phyloP scores from a whole-genome alignment of 345 rosid species.

The Salix brachista region DNA sequence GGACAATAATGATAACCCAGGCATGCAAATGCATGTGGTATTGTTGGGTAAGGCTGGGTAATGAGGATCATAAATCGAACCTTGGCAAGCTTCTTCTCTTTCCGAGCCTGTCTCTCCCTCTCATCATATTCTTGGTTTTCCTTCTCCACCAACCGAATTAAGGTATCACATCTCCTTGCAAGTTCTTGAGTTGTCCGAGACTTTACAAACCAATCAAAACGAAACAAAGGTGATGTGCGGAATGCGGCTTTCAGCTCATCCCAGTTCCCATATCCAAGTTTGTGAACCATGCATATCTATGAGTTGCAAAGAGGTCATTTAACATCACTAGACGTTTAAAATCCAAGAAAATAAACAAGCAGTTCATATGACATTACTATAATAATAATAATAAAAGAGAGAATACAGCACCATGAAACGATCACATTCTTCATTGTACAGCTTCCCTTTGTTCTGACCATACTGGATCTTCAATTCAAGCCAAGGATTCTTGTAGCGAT shows the following conservation, averaged over 20 bases:
- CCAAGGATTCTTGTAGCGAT: slow-evolving; percentile 98
- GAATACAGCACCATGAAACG: slow-evolving; percentile 68
- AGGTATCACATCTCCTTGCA: slow-evolving; percentile 93
- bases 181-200: slow-evolving; percentile 93
- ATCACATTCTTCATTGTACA: slow-evolving; percentile 96
- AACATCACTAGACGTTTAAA: not conserved
- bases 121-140: slow-evolving; percentile 96
- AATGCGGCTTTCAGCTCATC: slow-evolving; percentile 92
- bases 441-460: slow-evolving; percentile 95
- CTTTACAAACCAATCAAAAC: slow-evolving; percentile 97
- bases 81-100: slow-evolving; percentile 97
- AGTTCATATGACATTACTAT: not conserved
- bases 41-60: not conserved
- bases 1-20: not conserved
- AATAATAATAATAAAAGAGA: not conserved
- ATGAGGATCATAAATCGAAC: slow-evolving; percentile 25
- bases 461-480: slow-evolving; percentile 94
- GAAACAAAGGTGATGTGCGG: slow-evolving; percentile 73
- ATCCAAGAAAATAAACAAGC: not conserved
- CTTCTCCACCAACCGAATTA: slow-evolving; percentile 91
- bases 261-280: slow-evolving; percentile 98
- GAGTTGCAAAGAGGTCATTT: not conserved
- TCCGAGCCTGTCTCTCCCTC: slow-evolving; percentile 95
- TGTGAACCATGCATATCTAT: slow-evolving; percentile 97
- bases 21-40: not conserved